A percentile compares a stretch with the other conserved stretches of the same genome.
Conservation (phyloP, 2,329 filamentous ascomycete genomes). For the Paecilomyces dactylethromorphus region DNA sequence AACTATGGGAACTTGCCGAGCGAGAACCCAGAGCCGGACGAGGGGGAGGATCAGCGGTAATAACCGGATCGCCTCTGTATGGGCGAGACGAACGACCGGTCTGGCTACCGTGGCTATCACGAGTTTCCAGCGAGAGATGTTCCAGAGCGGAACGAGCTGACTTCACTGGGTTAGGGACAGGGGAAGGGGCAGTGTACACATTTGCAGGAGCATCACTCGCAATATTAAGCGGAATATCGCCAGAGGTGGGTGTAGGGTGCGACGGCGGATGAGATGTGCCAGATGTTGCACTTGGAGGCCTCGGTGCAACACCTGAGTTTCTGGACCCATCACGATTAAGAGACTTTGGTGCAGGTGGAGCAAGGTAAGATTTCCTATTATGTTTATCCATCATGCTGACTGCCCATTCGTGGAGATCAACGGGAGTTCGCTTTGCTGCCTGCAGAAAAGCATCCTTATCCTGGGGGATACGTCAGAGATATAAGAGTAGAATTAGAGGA, state of each 20-base stretch:
- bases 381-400: constrained; percentile 89
- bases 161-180: constrained; percentile 14
- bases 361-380: constrained; percentile 90
- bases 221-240: constrained; percentile 60
- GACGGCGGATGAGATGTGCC: constrained; percentile 15
- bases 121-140: constrained; percentile 37
- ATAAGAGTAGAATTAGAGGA: not conserved
- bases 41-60: constrained; percentile 31
- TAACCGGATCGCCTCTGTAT: constrained; percentile 26
- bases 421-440: constrained; percentile 91
- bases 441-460: constrained; percentile 92
- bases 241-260: constrained; percentile 60
- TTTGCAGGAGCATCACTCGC: constrained; percentile 26
- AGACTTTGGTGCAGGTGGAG: constrained; percentile 72
- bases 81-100: constrained; percentile 22
- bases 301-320: constrained; percentile 2
- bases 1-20: constrained; percentile 32
- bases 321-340: constrained; percentile 51
- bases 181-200: constrained; percentile 16
- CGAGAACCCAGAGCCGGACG: constrained; percentile 32
- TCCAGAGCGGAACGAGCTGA: constrained; percentile 35
- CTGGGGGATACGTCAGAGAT: constrained; percentile 40
- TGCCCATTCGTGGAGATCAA: constrained; percentile 90
- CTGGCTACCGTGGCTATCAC: constrained; percentile 23
- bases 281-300: constrained; percentile 18